Base-by-base conservation (phyloP, 805 yeast genomes). In the Zygosaccharomyces bailii region DNA sequence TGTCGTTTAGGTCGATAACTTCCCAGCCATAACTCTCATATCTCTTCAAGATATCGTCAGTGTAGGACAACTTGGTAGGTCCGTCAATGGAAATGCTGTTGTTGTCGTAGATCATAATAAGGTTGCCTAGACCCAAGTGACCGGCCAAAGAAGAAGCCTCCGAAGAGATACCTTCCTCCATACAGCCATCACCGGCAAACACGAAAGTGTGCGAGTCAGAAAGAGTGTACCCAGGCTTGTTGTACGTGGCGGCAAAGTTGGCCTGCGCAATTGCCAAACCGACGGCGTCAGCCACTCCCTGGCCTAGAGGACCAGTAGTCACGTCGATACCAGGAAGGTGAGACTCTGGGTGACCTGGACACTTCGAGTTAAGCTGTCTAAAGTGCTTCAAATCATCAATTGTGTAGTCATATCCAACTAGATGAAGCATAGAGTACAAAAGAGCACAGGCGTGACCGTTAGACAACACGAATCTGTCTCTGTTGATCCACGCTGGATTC, bases 241-340 rank as follows among this genome's bases (percentile, higher is more conserved):
- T 89, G 80, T 82, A 91, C 55, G 84, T 82, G 55, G 96, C 96
- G 58, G 95, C 96, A 50, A 86, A 72, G 71, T 88, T 90, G 56
- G 82, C 80, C 73, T 88, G 95, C 50, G 96, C 99, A 62, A 91
- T 79, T 46, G 99, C 98, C 56, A 91, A 67, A 74, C 99, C 99
- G 60, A 91, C 95, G 44, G 97, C 97, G 68, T 88, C 90, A 60
- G 84, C 76, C 60, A 91, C 79, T 83, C 99, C 99, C 74, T 91
- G 99, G 68, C 99, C 99, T 61, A 91, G 80, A 46, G 99, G 98
- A 69, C 99, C 99, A 51, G 98, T 91, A 68, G 98, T 89, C 61
- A 90, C 96, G 69, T 91, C 99, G 49, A 89, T 80, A 67, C 98
- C 98, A 42, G 93, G 89, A 49, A 85, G 77, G 63, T 86, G 95